Base-by-base conservation (phyloP, 1,284 basidiomycete genomes). In the Cutaneotrichosporon sp. region DNA sequence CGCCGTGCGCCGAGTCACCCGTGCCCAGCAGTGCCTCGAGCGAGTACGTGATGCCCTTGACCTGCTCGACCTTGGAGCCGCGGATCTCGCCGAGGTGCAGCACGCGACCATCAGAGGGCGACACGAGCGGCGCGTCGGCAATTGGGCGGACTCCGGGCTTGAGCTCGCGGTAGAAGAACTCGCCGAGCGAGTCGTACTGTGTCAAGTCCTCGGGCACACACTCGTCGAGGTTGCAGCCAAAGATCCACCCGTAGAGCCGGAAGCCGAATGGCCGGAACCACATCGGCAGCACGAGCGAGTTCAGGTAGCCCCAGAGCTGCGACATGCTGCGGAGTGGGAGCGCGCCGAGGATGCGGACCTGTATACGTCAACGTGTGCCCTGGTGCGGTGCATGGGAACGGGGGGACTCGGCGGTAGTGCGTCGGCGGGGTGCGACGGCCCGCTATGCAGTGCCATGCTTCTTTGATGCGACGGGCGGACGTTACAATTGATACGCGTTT, bases 11-110 rank as follows among this genome's bases (percentile, higher is more conserved):
- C 22, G 64, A 45, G 5, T 65, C 65, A 20, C 74, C 68, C 5
- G 89, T 85, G 42, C 92, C 92, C 10, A 98, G 87, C 0, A 99
- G 83, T 0, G 95, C 94, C 68, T 95, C 90, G 25, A 99, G 85
- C 8, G 93, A 97, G 74, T 98, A 98, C 1, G 93, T 98, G 67
- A 97, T 89, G 18, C 95, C 95, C 80, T 99, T 99, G 73, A 99
- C 93, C 80, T 98, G 95, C 77, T 97, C 95, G 47, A 99, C 92
- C 31, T 87, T 87, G 47, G 82, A 77, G 55, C 88, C 86, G 65
- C 89, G 87, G 68, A 99, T 91, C 2, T 87, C 87, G 27, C 95
- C 97, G 70, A 95, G 94, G 76, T 99, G 95, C 38, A 99, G 83
- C 3, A 99, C 86, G 2, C 84, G 89, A 11, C 95, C 97, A 71